Evolutionary conservation across 2,329 filamentous ascomycete species (phyloP), one percentile per base, ranked within the genome.

Genomic region (Fusarium sp.): DNA sequence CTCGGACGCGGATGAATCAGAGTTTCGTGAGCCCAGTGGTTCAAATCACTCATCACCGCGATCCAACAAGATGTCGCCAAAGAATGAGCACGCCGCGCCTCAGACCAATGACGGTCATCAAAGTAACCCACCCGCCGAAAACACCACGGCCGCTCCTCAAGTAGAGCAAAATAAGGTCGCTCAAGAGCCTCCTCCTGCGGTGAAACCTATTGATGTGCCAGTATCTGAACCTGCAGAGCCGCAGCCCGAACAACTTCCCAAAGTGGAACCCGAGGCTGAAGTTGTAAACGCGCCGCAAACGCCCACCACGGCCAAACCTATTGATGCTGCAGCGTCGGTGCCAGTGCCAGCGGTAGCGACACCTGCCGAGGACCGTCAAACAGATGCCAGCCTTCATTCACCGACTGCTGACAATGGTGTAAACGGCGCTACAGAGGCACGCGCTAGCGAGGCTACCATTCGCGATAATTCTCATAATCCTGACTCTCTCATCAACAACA

Each of bases 1-100:
- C 43, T 78, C 78, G 30, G 79, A 80, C 52, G 62, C 74, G 53
- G 77, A 77, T 44, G 77, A 78, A 43, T 77, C 76, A 27, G 79
- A 79, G 31, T 55, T 71, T 18, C 71, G 65, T 43, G 73, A 70
- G 11, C 59, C 65, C 47, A 70, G 70, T 51, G 70, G 66, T 51
- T 77, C 77, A 51, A 75, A 76, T 60, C 63, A 68, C 62, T 79
- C 78, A 46, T 78, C 78, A 7, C 68, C 77, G 37, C 67, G 70
- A 31, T 71, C 73, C 18, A 71, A 65, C 36, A 72, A 74, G 57
- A 63, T 72, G 18, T 60, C 67, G 27, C 41, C 43, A 27, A 68
- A 67, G 71, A 72, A 62, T 62, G 60, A 53, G 40, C 40, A 52
- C 18, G 27, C 56, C 31, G 61, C 69, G 15, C 69, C 67, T 40